phyloP scores from a whole-genome alignment of 805 yeast genomes.

The Wickerhamiella hasegawae region DNA sequence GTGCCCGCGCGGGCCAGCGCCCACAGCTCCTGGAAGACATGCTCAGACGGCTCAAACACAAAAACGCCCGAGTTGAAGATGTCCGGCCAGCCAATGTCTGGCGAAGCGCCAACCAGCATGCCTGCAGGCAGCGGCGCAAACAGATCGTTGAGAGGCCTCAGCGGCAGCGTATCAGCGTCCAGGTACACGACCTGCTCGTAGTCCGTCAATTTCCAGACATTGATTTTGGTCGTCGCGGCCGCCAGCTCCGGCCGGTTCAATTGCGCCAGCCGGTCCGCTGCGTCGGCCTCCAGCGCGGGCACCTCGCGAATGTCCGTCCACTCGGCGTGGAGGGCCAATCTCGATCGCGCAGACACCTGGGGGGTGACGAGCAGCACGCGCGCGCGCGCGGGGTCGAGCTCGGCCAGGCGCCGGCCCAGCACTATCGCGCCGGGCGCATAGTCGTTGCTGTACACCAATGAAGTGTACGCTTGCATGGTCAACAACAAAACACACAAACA shows the following conservation, averaged over 20 bases:
- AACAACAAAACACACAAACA: too few relatives aligned
- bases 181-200: slow-evolving; percentile 30
- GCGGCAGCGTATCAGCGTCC: slow-evolving; percentile 40
- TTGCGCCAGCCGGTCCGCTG: slow-evolving; percentile 15
- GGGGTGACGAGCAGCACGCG: slow-evolving; percentile 19
- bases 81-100: slow-evolving; percentile 90
- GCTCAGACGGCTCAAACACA: slow-evolving; percentile 35
- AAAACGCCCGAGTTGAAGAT: slow-evolving; percentile 71
- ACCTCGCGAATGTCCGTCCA: slow-evolving; percentile 19
- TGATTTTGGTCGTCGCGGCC: slow-evolving; percentile 35
- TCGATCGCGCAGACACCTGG: slow-evolving; percentile 11
- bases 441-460: slow-evolving; percentile 30
- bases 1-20: slow-evolving; percentile 16
- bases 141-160: slow-evolving; percentile 20
- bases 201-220: slow-evolving; percentile 34
- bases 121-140: slow-evolving; percentile 13
- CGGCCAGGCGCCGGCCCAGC: slow-evolving; percentile 26
- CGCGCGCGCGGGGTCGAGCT: slow-evolving; percentile 12
- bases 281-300: slow-evolving; percentile 15
- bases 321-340: slow-evolving; percentile 9
- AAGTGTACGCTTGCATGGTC: slow-evolving; percentile 23
- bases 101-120: slow-evolving; percentile 29
- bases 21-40: slow-evolving; percentile 28
- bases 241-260: slow-evolving; percentile 35
- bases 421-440: slow-evolving; percentile 36